A percentile compares a stretch with the other conserved stretches of the same genome.
Conservation (phyloP, 129 eudicot species). For the Flaveria trinervia region DNA sequence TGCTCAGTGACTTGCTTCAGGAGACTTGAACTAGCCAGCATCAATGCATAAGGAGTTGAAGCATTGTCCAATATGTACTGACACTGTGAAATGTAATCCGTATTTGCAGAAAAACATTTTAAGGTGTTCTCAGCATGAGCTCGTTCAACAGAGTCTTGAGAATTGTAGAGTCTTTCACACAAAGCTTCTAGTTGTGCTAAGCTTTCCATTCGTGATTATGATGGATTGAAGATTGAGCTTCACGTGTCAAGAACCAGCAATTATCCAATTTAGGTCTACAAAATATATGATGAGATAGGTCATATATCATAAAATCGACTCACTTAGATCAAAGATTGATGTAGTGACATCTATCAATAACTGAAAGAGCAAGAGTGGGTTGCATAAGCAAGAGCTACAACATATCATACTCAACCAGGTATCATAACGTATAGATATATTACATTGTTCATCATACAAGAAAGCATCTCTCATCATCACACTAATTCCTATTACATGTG, state of each 20-base stretch:
- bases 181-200: slow-evolving; percentile 90
- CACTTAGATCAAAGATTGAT: slow-evolving; percentile 20
- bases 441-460: slow-evolving; percentile 53
- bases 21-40: slow-evolving; percentile 98
- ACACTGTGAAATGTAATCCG: slow-evolving; percentile 90
- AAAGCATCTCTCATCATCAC: slow-evolving; percentile 43
- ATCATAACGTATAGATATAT: slow-evolving; percentile 40
- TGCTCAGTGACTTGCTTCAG: slow-evolving; percentile 99
- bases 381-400: slow-evolving; percentile 20
- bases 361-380: slow-evolving; percentile 1
- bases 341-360: slow-evolving; percentile 21
- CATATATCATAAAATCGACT: slow-evolving; percentile 29
- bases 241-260: slow-evolving; percentile 64
- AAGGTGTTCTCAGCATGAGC: slow-evolving; percentile 93
- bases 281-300: slow-evolving; percentile 48
- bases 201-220: slow-evolving; percentile 73
- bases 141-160: slow-evolving; percentile 93
- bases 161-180: slow-evolving; percentile 96
- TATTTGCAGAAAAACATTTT: slow-evolving; percentile 85
- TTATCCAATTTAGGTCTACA: slow-evolving; percentile 69
- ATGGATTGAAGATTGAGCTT: slow-evolving; percentile 37
- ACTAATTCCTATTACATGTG: slow-evolving; percentile 48
- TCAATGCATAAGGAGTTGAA: slow-evolving; percentile 91
- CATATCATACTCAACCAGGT: slow-evolving; percentile 27
- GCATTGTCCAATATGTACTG: slow-evolving; percentile 96